Evolutionary conservation across 176 grass and related monocot genomes (phyloP).

Genomic region (Eremochloa ophiuroides): DNA sequence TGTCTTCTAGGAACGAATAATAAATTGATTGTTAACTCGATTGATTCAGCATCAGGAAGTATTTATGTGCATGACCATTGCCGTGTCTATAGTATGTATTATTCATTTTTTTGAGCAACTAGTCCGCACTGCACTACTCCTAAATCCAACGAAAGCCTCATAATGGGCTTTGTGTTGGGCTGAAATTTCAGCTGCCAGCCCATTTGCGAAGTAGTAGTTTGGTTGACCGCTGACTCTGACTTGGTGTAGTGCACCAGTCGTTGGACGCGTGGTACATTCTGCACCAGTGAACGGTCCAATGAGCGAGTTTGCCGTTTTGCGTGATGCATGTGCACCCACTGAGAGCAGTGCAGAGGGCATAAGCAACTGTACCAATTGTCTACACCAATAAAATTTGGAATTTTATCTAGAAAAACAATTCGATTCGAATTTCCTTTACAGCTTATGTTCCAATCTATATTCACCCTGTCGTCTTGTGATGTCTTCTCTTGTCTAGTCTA

Average conservation of each 20-base stretch:
- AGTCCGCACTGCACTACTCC: no score
- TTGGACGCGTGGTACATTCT: neutral
- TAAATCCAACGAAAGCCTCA: neutral
- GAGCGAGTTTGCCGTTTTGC: neutral
- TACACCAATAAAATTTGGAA: neutral
- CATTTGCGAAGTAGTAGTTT: neutral
- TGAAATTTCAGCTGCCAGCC: neutral
- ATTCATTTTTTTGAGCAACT: no score
- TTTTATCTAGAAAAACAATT: neutral
- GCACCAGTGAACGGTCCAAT: neutral
- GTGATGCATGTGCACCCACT: slow-evolving; percentile 6
- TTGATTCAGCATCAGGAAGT: no score
- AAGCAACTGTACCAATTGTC: neutral
- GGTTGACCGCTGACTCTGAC: neutral
- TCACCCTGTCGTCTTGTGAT: neutral
- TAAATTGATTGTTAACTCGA: no score
- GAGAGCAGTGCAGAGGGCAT: neutral
- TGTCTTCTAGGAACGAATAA: no score
- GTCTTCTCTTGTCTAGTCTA: neutral
- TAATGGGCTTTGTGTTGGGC: neutral
- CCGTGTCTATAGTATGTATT: no score
- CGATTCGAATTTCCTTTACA: neutral
- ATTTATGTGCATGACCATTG: no score
- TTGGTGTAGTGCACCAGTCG: neutral
- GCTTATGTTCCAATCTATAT: neutral